phyloP scores from a whole-genome alignment of 257 asterid species.

The Solanum chilense region DNA sequence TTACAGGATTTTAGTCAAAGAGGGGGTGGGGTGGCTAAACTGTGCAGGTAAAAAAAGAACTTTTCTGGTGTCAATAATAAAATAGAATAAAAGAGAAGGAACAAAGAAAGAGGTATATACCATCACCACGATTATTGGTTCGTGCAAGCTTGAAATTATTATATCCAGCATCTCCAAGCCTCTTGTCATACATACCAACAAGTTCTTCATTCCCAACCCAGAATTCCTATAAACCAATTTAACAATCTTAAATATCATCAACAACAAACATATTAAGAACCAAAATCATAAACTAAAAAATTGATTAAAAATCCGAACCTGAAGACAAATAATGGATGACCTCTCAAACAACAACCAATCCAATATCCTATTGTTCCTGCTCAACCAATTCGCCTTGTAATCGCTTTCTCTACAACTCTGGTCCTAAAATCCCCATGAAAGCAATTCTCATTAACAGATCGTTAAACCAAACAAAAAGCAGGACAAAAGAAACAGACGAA shows the following conservation, averaged over 20 bases:
- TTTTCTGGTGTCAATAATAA: neutral
- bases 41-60: neutral
- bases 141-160: slow-evolving; percentile 75
- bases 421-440: slow-evolving; percentile 50
- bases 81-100: too few relatives aligned
- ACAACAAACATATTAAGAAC: neutral
- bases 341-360: slow-evolving; percentile 88
- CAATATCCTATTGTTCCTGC: slow-evolving; percentile 70
- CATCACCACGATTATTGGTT: slow-evolving; percentile 97
- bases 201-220: slow-evolving; percentile 99
- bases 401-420: slow-evolving; percentile 88
- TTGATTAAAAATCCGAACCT: slow-evolving; percentile 24
- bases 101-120: slow-evolving; percentile 27
- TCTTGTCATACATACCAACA: slow-evolving; percentile 71
- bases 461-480: neutral
- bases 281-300: neutral
- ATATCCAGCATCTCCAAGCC: slow-evolving; percentile 97
- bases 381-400: slow-evolving; percentile 71
- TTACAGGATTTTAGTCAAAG: neutral
- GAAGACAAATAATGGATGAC: slow-evolving; percentile 96
- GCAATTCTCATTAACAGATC: neutral
- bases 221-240: slow-evolving; percentile 42
- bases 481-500: neutral
- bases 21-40: neutral
- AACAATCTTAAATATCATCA: neutral